A percentile compares a stretch with the other conserved stretches of the same genome.
Conservation (phyloP, 2,329 filamentous ascomycete genomes). For the Chrysoporthe puriensis region DNA sequence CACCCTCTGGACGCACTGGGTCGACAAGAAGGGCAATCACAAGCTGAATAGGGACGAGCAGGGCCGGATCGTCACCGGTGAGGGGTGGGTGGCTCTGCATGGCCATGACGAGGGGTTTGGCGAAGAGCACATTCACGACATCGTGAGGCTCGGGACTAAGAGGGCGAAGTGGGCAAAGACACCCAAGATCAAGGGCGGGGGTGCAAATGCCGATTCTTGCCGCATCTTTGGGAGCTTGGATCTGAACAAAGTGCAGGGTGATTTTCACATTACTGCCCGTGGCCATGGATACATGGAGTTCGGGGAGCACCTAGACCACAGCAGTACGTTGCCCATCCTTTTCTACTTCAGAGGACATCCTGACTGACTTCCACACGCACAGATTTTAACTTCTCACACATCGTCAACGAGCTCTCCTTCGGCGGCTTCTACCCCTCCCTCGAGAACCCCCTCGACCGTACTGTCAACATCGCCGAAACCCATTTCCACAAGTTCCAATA, state of each 20-base stretch:
- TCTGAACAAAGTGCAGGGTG: conserved; percentile 95
- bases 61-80: conserved; percentile 59
- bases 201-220: conserved; percentile 68
- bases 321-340: conserved; percentile 55
- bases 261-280: conserved; percentile 95
- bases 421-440: conserved; percentile 95
- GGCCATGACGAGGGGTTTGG: conserved; percentile 67
- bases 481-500: conserved; percentile 98
- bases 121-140: conserved; percentile 90
- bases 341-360: not conserved
- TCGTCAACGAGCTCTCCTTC: conserved; percentile 94
- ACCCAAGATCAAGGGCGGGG: conserved; percentile 60
- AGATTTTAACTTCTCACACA: conserved; percentile 98
- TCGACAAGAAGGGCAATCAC: conserved; percentile 69
- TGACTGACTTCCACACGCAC: conserved; percentile 12
- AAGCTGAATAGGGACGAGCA: conserved; percentile 59
- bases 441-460: conserved; percentile 91
- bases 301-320: conserved; percentile 80
- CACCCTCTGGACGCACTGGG: conserved; percentile 84
- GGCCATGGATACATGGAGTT: conserved; percentile 92
- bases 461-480: conserved; percentile 71
- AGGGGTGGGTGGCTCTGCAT: conserved; percentile 56
- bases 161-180: conserved; percentile 76
- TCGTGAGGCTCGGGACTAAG: conserved; percentile 70
- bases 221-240: conserved; percentile 88